Evolutionary conservation across 2,329 filamentous ascomycete genomes (phyloP).

Genomic region (Aureobasidium melanogenum): DNA sequence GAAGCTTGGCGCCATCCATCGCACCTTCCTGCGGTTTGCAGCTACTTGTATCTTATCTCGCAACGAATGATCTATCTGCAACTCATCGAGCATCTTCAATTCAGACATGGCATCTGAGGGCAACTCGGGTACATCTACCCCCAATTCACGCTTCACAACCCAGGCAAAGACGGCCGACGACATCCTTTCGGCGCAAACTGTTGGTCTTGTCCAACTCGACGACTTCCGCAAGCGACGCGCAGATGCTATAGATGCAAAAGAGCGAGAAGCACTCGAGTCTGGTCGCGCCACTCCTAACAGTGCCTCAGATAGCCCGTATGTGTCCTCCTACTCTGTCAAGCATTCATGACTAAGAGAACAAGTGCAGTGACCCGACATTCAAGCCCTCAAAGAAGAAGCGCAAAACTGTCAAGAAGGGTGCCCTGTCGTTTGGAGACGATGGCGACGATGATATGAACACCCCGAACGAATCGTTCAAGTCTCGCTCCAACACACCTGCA

Average conservation of each 20-base stretch:
- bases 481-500: background rate
- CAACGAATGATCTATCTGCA: background rate
- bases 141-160: slow-evolving; percentile 56
- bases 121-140: slow-evolving; percentile 17
- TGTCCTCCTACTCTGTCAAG: slow-evolving; percentile 16
- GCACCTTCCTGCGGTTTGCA: background rate
- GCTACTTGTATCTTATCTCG: background rate
- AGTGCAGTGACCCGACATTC: slow-evolving; percentile 46
- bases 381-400: slow-evolving; percentile 51
- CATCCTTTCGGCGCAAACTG: slow-evolving; percentile 73
- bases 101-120: slow-evolving; percentile 14
- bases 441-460: slow-evolving; percentile 32
- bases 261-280: slow-evolving; percentile 9
- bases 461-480: background rate
- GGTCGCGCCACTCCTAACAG: slow-evolving; percentile 41
- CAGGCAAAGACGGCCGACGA: slow-evolving; percentile 72
- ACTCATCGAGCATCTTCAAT: background rate
- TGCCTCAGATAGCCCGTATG: slow-evolving; percentile 42
- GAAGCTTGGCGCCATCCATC: background rate
- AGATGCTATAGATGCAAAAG: slow-evolving; percentile 81
- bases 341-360: slow-evolving; percentile 42
- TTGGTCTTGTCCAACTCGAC: slow-evolving; percentile 82
- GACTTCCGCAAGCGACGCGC: slow-evolving; percentile 95
- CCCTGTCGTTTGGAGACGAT: slow-evolving; percentile 62
- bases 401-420: slow-evolving; percentile 46